phyloP scores from a whole-genome alignment of 331 rosid genomes.

The Pyrus hybrid region DNA sequence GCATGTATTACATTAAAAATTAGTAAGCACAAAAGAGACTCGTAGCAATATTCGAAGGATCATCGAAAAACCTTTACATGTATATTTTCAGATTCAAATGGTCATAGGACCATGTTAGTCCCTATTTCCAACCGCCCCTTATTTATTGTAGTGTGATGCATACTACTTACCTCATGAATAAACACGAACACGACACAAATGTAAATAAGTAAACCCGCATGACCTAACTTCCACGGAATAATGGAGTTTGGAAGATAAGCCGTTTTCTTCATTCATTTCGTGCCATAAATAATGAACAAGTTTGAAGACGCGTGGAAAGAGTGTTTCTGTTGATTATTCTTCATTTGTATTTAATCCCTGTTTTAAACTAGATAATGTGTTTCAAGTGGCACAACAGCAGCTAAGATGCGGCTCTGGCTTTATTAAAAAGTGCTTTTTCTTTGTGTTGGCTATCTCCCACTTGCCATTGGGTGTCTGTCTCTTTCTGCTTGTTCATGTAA shows the following conservation, averaged over 20 bases:
- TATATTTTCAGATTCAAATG: no score
- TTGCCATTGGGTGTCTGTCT: neutral
- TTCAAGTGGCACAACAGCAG: neutral
- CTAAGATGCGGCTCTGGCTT: neutral
- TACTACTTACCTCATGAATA: no score
- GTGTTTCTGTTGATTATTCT: neutral
- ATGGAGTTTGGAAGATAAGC: no score
- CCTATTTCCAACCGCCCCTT: no score
- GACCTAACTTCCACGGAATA: no score
- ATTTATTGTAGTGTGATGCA: no score
- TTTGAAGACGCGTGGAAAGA: neutral
- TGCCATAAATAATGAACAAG: neutral
- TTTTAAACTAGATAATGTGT: neutral
- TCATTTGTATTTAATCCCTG: neutral
- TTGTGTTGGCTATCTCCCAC: neutral
- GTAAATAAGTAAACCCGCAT: no score
- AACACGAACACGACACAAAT: no score
- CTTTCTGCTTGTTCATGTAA: neutral
- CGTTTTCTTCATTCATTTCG: neutral
- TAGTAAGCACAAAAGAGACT: no score
- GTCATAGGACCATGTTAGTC: no score
- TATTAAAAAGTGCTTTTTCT: neutral
- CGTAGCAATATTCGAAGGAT: accelerated
- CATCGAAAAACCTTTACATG: no score
- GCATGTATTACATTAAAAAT: no score